A percentile compares a stretch with the other conserved stretches of the same genome.
Evolutionary conservation across 352 stramenopile species (phyloP).

Genomic region (Phytophthora syringae): DNA sequence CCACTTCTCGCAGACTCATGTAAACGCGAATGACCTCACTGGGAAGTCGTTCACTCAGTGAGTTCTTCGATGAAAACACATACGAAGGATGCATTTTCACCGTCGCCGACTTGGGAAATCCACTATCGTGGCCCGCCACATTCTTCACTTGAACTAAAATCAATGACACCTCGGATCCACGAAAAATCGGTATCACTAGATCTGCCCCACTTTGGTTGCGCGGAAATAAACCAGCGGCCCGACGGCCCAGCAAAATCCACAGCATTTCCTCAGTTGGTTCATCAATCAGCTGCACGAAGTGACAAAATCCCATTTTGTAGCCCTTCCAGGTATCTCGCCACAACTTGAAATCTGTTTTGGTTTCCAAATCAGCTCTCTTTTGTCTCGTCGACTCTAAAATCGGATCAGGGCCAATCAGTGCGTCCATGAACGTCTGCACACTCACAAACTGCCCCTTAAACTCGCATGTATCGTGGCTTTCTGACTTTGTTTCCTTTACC

Average conservation of each 20-base stretch:
- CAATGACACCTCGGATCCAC: background rate
- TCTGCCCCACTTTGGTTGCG: background rate
- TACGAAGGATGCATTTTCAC: background rate
- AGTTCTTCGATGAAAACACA: background rate
- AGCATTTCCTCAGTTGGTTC: conserved; percentile 6
- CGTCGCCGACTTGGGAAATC: background rate
- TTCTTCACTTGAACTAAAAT: background rate
- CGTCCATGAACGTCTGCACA: background rate
- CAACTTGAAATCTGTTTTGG: no score
- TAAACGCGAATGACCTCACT: background rate
- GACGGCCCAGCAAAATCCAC: conserved; percentile 2
- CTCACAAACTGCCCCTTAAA: background rate
- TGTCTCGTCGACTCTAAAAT: background rate
- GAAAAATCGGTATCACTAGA: conserved; percentile 1
- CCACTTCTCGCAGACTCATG: background rate
- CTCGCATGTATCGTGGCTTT: background rate
- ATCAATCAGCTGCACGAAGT: background rate
- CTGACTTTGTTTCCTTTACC: background rate
- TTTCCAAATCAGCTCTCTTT: background rate
- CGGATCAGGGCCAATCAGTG: background rate
- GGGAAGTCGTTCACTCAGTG: background rate
- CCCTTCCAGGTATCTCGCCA: background rate
- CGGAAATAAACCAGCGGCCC: background rate
- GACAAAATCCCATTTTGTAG: conserved; percentile 3
- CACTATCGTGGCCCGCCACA: background rate